Evolutionary conservation across 2,329 filamentous ascomycete species (phyloP), one percentile per base, ranked within the genome.

Genomic region (Thelonectria discophora): DNA sequence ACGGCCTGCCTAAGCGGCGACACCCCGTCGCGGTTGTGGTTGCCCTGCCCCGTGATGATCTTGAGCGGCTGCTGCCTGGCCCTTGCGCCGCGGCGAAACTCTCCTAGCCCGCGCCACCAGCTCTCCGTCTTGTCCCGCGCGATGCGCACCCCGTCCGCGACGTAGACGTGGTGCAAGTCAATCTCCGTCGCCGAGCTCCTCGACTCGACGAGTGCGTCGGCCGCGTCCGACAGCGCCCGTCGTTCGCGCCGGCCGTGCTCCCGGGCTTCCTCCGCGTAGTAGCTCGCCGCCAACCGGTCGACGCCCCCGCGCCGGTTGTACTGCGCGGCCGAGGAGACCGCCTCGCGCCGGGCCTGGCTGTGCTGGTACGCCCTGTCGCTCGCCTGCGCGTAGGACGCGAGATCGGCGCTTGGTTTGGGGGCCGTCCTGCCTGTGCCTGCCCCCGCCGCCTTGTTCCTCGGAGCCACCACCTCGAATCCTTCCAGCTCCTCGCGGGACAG

Each of bases 161-260:
- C 93, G 46, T 84, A 88, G 5, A 97, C 87, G 6, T 93, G 92
- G 74, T 98, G 94, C 24, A 98, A 80, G 75, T 98, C 94, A 8
- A 96, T 81, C 18, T 83, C 79, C 1, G 77, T 81, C 1, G 74
- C 62, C 0, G 82, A 83, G 52, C 91, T 94, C 72, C 93, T 90
- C 10, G 78, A 73, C 11, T 88, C 82, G 1, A 94, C 94, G 3
- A 90, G 81, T 0, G 84, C 77, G 69, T 95, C 90, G 1, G 93
- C 92, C 1, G 88, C 88, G 0, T 81, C 81, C n/a, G 88, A 87
- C 17, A 81, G 81, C n/a, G 87, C 84, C 17, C 80, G 79, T 63
- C 85, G 84, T 2, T 88, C 85, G 45, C 81, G 80, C 12, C 81
- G 83, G 5, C 85, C 80, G 60, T 88, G 84, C 48, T 92, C 88